Percentiles rank a stretch among this genome's conserved stretches.
phyloP scores from a whole-genome alignment of 768 basidiomycete species.

The Tylopilus sp. region DNA sequence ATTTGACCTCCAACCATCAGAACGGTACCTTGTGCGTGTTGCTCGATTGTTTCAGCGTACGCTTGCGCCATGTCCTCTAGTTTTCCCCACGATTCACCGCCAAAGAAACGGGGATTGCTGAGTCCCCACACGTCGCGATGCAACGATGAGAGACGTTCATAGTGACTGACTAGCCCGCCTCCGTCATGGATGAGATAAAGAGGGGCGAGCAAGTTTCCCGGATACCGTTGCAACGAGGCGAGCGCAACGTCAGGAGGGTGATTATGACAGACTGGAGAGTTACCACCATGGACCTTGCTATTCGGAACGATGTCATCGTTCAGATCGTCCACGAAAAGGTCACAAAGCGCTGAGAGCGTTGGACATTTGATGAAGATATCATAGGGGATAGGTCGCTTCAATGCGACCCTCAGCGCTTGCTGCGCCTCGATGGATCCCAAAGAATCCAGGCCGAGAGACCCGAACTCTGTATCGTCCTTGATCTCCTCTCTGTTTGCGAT shows the following conservation, averaged over 20 bases:
- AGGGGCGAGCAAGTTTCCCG: constrained; percentile 29
- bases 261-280: not conserved
- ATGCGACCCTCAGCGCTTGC: constrained; percentile 42
- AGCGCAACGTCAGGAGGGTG: constrained; percentile 31
- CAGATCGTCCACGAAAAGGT: constrained; percentile 8
- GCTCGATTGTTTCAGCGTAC: constrained; percentile 44
- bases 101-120: constrained; percentile 49
- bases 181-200: constrained; percentile 74
- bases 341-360: constrained; percentile 32
- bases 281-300: not conserved
- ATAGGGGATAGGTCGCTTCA: constrained; percentile 41
- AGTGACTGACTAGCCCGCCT: constrained; percentile 56
- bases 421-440: constrained; percentile 61
- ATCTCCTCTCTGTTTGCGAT: constrained; percentile 33
- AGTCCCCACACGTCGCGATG: constrained; percentile 60
- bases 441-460: constrained; percentile 58
- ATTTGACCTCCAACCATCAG: constrained; percentile 58
- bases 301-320: not conserved
- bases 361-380: constrained; percentile 40
- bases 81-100: constrained; percentile 44
- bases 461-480: constrained; percentile 44
- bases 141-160: constrained; percentile 44
- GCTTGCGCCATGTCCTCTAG: constrained; percentile 49
- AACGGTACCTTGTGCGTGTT: constrained; percentile 30
- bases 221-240: constrained; percentile 37